phyloP scores from a whole-genome alignment of 306 rosid species.

The Corylus americana region DNA sequence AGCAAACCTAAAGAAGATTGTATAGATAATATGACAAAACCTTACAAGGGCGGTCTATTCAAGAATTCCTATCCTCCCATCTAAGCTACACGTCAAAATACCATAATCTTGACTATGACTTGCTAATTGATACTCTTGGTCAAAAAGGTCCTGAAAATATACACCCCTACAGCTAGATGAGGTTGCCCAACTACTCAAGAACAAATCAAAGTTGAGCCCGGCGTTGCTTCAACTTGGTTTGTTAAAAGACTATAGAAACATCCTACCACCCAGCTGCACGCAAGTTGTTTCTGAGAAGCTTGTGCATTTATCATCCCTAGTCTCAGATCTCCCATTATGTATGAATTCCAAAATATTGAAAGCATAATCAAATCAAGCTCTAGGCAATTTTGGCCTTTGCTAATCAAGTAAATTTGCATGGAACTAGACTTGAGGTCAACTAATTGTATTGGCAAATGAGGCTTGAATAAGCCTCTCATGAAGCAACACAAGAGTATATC shows the following conservation, averaged over 20 bases:
- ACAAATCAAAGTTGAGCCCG: not conserved
- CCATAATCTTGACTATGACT: not conserved
- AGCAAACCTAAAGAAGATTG: conserved; percentile 4
- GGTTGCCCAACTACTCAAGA: not conserved
- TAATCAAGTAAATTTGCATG: not conserved
- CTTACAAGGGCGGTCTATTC: not conserved
- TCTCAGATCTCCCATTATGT: not conserved
- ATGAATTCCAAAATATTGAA: not conserved
- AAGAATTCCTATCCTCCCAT: not conserved
- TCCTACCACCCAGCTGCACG: not conserved
- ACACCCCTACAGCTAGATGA: not conserved
- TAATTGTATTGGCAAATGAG: not conserved
- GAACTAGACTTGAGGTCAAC: not conserved
- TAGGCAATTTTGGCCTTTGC: not conserved
- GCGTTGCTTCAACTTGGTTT: not conserved
- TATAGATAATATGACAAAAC: not conserved
- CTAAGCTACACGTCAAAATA: not conserved
- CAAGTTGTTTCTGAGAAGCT: not conserved
- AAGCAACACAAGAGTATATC: not conserved
- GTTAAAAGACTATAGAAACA: not conserved
- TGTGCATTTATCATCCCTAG: not conserved
- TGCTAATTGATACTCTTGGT: not conserved
- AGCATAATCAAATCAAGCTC: not conserved
- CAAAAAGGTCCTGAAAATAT: not conserved
- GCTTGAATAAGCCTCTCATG: not conserved